Evolutionary conservation across 2,329 filamentous ascomycete species (phyloP), one percentile per base, ranked within the genome.

Genomic region (Verticillium nubilum): DNA sequence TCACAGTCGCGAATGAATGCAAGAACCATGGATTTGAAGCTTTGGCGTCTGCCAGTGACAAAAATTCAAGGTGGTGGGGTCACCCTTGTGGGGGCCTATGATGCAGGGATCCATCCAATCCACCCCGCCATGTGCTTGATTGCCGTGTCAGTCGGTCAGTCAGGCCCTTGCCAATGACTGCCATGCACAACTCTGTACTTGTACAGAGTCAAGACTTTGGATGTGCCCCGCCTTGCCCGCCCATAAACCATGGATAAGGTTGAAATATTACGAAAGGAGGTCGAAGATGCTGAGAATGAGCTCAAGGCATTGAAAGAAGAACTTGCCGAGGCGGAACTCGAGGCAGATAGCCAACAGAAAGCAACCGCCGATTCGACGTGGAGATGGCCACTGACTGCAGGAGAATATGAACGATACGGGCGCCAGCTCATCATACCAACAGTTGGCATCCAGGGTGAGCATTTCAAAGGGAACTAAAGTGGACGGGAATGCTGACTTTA

Each of bases 341-440:
- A 31, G 29, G 29, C 29, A 31, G 29, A 31, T 31, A 13, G 29
- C 9, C 29, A 31, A 13, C 29, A 31, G 13, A 12, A 54, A 60
- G 15, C 56, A 31, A 59, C 1, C 35, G 55, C 27, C 35, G 55
- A 37, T n/a, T 19, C 50, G 57, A 56, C 54, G 0, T 78, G 76
- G 75, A 83, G 77, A 64, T 94, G 91, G 88, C 91, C 90, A 0
- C 78, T 97, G 2, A 73, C 76, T 4, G 76, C 80, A 17, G 84
- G 89, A 5, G 92, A 97, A 67, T 97, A 97, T 72, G 85, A 86
- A 64, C 84, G 93, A 62, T 98, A 98, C 76, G 92, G 91, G 7
- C 82, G 94, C 42, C 94, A 97, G 75, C 87, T 98, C 78, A 93
- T 98, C 64, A 85, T 97, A 61, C 89, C 92, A 0, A 85, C 89